Base-by-base conservation (phyloP, 176 grass and related monocot genomes). In the Phoenix roebelenii region DNA sequence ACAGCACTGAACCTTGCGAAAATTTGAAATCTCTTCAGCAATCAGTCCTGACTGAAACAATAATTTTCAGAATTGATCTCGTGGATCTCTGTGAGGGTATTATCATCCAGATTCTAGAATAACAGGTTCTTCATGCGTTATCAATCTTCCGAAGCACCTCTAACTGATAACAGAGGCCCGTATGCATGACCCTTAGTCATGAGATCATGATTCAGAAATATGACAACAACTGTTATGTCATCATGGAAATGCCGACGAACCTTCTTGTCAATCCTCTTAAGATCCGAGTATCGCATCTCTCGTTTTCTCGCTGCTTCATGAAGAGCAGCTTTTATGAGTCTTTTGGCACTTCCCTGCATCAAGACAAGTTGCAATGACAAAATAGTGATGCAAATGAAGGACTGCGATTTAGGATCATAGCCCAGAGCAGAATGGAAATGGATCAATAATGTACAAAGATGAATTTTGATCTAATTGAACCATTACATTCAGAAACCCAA, bases 221-320 rank as follows among this genome's bases (percentile, higher is more conserved):
- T 68, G 50, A 92, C 76, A 23, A 98, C 80, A 22, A 88, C 93
- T 1, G 84, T 88, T 20, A 98, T 98, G 57, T 98, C 93, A 52
- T 98, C 93, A 18, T 98, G 93, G 39, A 98, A 98, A 80, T 98
- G 87, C 57, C 87, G 69, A 68, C 93, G 87, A 59, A 98, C 93
- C 74, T 98, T 98, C 84, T 92, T 98, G 63, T 98, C 93, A 19
- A 91, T 98, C 66, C 74, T 98, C 51, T 63, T 88, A 54, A 98
- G 87, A 69, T 92, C 93, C 14, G 87, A 98, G 28, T 98, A 92
- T 3, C 93, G 78, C 93, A 98, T 98, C 76, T 98, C 93, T 54
- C 93, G 72, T 50, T 92, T 98, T 64, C 73, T 76, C 17, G 93
- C 93, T 16, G 93, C 87, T 82, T 85, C 93, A 50, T 88, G 84